Base-by-base conservation (phyloP, 176 grass and related monocot species). In the Pontederia paniculata region DNA sequence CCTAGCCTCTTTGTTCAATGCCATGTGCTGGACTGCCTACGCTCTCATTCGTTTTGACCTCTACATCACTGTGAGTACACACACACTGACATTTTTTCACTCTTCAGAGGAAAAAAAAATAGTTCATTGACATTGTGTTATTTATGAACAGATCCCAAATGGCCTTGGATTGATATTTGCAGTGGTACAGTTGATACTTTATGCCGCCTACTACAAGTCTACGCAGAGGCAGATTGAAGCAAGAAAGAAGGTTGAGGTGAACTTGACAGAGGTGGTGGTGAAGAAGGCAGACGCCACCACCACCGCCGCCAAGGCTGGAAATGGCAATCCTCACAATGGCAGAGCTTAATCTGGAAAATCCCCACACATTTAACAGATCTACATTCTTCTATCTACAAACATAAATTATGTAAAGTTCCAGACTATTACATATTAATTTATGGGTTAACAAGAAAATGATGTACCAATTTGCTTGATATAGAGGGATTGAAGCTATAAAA, bases 241-340 rank as follows among this genome's bases (percentile, higher is more conserved):
- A 7, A 25, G 64, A 28, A 67, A 54, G 50, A 52, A 23, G 44
- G 47, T 84, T 37, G 28, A 37, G 28, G 28, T 37, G 5, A 37
- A 6, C 28, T 37, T 37, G 70, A 58, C 16, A 31, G 83, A 83
- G 47, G 53, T 89, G 52, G 77, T 77, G 69, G 71, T 95, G 72
- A 72, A 70, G 0, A 78, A 75, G 62, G 21, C 54, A 14, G 23
- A 25, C 13, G 20, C 25, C 20, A 21, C 22, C 67, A 78, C 22
- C 52, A 68, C 25, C 20, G 15, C 22, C 67, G 72, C 22, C 52
- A 68, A 2, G 68, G 60, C 42, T 78, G 76, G 28, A 37, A 6
- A 37, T 37, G 28, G 3, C 7, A 37, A 37, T 37, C 28, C 28
- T 6, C 7, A 37, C 28, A 37, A 37, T 37, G 28, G 28, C 28